These are phyloP conservation scores for Pulveroboletus ravenelii DNA, from an alignment of 768 basidiomycete genomes.

Conservation along the genomic window DNA sequence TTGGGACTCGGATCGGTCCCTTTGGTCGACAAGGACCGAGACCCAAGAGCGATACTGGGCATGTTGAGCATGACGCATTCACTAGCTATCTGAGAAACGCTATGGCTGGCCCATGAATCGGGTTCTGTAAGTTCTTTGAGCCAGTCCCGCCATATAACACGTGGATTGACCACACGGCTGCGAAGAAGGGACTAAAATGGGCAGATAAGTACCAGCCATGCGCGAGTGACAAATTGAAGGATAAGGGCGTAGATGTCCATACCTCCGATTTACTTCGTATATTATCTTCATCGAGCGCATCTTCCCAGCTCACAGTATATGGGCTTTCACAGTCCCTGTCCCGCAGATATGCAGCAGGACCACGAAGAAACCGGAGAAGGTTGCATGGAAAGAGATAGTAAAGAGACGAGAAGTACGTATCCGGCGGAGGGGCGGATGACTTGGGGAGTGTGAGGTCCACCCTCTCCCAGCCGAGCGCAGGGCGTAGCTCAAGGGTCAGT, in stretches of 20 bases:
- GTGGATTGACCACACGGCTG: conserved; percentile 68
- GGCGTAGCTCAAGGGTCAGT: conserved; percentile 41
- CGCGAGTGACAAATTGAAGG: not conserved
- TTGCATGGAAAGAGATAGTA: conserved; percentile 94
- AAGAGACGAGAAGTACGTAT: conserved; percentile 68
- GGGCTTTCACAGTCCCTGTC: conserved; percentile 49
- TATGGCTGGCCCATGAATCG: conserved; percentile 65
- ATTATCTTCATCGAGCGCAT: conserved; percentile 61
- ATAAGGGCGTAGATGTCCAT: conserved; percentile 13
- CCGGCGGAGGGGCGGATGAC: conserved; percentile 53
- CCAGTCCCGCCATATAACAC: conserved; percentile 64
- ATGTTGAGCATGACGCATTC: conserved; percentile 68
- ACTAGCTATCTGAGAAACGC: conserved; percentile 56
- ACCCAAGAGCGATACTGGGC: conserved; percentile 49
- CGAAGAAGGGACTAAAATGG: conserved; percentile 56
- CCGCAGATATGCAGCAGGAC: conserved; percentile 60
- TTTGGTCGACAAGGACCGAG: conserved; percentile 22
- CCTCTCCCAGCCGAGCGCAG: conserved; percentile 63
- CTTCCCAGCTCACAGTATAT: conserved; percentile 67
- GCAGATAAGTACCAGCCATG: conserved; percentile 1
- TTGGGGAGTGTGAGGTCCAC: conserved; percentile 57
- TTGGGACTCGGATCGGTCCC: conserved; percentile 1
- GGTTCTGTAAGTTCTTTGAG: conserved; percentile 56
- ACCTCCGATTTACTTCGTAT: conserved; percentile 75
- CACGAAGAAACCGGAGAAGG: conserved; percentile 70